phyloP scores from a whole-genome alignment of 495 filamentous ascomycete species.

The Halenospora varia region DNA sequence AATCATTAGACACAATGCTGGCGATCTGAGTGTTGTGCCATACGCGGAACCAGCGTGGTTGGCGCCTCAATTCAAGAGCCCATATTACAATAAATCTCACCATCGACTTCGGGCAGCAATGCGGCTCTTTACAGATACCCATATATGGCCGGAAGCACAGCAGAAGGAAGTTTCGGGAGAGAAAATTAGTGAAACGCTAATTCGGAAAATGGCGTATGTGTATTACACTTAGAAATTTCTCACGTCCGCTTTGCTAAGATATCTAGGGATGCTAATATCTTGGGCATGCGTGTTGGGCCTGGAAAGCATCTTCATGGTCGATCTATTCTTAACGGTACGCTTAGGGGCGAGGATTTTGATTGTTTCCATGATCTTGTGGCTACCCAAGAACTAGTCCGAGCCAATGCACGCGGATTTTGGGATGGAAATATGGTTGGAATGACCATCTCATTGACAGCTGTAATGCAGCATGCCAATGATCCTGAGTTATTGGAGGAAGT shows the following conservation, averaged over 20 bases:
- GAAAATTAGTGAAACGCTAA: slow-evolving; percentile 70
- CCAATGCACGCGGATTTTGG: slow-evolving; percentile 64
- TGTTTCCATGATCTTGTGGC: slow-evolving; percentile 82
- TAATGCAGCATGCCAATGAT: slow-evolving; percentile 74
- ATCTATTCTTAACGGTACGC: slow-evolving; percentile 61
- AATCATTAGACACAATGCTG: slow-evolving; percentile 64
- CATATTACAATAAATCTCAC: slow-evolving; percentile 80
- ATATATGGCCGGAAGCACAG: slow-evolving; percentile 71
- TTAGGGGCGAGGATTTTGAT: slow-evolving; percentile 79
- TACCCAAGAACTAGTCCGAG: slow-evolving; percentile 66
- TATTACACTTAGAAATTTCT: too few relatives aligned
- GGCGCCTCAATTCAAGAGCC: slow-evolving; percentile 70
- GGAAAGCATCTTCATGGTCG: slow-evolving; percentile 76
- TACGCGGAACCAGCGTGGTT: slow-evolving; percentile 84
- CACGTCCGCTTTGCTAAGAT: too few relatives aligned
- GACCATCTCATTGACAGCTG: slow-evolving; percentile 77
- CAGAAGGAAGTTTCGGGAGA: slow-evolving; percentile 73
- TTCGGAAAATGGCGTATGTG: slow-evolving; percentile 69
- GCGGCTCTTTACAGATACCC: slow-evolving; percentile 67
- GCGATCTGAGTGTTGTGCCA: slow-evolving; percentile 70
- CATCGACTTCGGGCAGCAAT: slow-evolving; percentile 64
- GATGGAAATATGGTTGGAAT: slow-evolving; percentile 69
- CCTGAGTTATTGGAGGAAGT: slow-evolving; percentile 59
- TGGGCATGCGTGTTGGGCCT: slow-evolving; percentile 81
- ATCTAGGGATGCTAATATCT: too few relatives aligned